Conservation (phyloP, 192 early-diverging fungal genomes). For the Endogone sp. region DNA sequence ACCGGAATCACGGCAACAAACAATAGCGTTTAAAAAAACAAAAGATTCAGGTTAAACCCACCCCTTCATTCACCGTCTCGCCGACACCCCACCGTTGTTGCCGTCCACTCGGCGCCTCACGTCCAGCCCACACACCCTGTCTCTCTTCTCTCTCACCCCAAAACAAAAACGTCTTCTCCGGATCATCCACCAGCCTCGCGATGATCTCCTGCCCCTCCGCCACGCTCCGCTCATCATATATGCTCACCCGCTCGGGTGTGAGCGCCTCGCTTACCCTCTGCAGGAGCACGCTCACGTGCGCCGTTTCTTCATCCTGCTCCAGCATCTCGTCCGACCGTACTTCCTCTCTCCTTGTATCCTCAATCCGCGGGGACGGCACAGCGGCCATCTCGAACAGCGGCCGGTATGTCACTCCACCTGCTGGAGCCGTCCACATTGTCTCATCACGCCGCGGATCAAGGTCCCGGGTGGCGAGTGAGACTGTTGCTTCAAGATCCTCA, state of each 20-base stretch:
- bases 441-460: not conserved
- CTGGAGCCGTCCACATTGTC: not conserved
- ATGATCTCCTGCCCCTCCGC: not conserved
- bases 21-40: not conserved
- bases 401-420: not conserved
- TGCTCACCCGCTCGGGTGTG: not conserved
- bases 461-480: not conserved
- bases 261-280: not conserved
- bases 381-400: not conserved
- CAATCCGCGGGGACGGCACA: not conserved
- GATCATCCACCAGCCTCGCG: not conserved
- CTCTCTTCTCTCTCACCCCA: not conserved
- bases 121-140: not conserved
- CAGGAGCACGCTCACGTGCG: no score
- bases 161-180: not conserved
- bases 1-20: not conserved
- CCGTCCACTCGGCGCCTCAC: not conserved
- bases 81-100: not conserved
- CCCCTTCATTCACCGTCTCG: not conserved
- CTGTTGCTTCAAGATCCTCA: not conserved
- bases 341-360: not conserved
- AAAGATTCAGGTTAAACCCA: not conserved
- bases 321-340: not conserved
- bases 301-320: not conserved
- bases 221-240: not conserved